Evolutionary conservation across 352 stramenopile genomes (phyloP), one percentile per base, ranked within the genome.

Genomic region (Globisporangium spinosum): DNA sequence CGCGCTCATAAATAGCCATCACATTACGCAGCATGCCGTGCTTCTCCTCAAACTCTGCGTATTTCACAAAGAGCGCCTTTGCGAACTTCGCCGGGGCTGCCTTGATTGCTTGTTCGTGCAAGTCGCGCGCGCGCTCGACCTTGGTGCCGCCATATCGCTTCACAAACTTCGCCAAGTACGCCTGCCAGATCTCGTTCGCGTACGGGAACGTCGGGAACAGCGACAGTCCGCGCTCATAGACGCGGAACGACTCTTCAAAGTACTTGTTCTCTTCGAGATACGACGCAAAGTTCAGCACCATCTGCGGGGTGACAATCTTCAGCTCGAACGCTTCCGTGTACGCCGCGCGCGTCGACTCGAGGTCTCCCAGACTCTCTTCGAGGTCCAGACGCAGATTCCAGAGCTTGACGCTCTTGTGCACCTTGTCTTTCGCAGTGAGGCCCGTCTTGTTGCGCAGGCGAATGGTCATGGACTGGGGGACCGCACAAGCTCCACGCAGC

Each of bases 301-400:
- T 99, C 59, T 96, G 83, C 2, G 96, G 88, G 43, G 98, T 99
- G 35, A 97, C 96, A 32, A 99, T 91, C 69, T 97, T 97, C 34
- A 99, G 82, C 73, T 99, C 97, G 45, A 99, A 91, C 1, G 87
- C 87, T 9, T 90, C 77, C 54, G 98, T 85, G 74, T 99, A 99
- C 0, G 97, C 97, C 58, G 96, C 95, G 34, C 97, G 93, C 15
- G 95, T 97, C 2, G 90, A 98, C 65, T 93, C 83, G 13, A 99
- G 71, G 12, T 98, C 98, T 1, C 98, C 98, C 3, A 99, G 73
- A 49, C 89, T 98, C 74, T 99, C 98, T 70, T 99, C 98, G 20
- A 99, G 73, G 79, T 99, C 98, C 25, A 99, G 78, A 12, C 98
- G 92, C 23, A 99, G 69, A n/a, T 86, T 92, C 98, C 98, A 99